These are phyloP conservation scores for Eleusine indica DNA, from an alignment of 176 grass and related monocot genomes.

Conservation along the genomic window DNA sequence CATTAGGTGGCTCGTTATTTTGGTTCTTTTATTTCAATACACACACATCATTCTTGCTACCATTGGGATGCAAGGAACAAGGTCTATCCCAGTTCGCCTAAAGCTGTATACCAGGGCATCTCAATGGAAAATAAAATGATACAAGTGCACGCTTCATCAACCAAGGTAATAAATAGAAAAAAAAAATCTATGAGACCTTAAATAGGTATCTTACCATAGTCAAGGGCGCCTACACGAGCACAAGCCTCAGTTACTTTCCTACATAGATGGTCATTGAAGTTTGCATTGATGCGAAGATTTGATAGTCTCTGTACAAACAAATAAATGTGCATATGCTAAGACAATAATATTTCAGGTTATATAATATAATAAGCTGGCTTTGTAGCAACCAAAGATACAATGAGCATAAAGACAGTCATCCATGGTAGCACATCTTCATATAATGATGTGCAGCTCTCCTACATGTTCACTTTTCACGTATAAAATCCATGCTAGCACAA, in stretches of 20 bases:
- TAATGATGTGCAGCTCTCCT: too few species aligned
- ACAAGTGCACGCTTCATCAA: neutral
- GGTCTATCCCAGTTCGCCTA: slow-evolving; percentile 2
- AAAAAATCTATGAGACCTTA: slow-evolving; percentile 12
- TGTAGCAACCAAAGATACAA: slow-evolving; percentile 14
- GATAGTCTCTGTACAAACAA: slow-evolving; percentile 72
- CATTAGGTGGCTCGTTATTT: neutral
- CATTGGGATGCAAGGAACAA: slow-evolving; percentile 25
- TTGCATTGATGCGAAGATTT: slow-evolving; percentile 87
- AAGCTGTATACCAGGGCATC: neutral
- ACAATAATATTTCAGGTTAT: neutral
- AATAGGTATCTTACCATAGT: slow-evolving; percentile 74
- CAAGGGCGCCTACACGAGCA: slow-evolving; percentile 61
- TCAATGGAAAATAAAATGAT: neutral
- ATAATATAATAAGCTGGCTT: neutral
- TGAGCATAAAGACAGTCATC: neutral
- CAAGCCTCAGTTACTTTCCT: slow-evolving; percentile 90
- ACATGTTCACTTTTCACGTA: too few species aligned
- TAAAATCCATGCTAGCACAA: neutral
- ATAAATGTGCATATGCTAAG: slow-evolving; percentile 4
- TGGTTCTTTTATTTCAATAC: neutral
- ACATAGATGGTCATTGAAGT: slow-evolving; percentile 98
- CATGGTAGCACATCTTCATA: neutral
- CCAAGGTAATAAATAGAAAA: slow-evolving; percentile 29
- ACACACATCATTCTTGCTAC: neutral